Conservation (phyloP, 495 filamentous ascomycete genomes). For the Penicillium waksmanii region DNA sequence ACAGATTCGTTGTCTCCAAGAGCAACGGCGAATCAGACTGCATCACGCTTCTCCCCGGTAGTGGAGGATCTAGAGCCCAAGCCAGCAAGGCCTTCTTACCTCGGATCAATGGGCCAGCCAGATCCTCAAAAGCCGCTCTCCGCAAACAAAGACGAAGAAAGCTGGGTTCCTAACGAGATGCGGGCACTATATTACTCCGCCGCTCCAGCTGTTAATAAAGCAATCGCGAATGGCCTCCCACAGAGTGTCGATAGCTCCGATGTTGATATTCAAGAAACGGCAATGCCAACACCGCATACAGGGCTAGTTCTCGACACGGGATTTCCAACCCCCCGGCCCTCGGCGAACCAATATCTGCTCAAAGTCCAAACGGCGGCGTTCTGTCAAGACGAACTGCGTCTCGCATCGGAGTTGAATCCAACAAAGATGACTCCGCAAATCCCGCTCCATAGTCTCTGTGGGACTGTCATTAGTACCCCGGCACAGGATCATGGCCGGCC, state of each 20-base stretch:
- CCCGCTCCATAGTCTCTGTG: constrained; percentile 61
- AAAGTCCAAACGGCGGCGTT: constrained; percentile 60
- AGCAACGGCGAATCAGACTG: not conserved
- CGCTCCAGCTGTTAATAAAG: constrained; percentile 21
- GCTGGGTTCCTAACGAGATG: constrained; percentile 42
- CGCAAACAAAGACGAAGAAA: constrained; percentile 24
- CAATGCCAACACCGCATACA: constrained; percentile 26
- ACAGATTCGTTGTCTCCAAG: not conserved
- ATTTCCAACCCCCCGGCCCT: constrained; percentile 44
- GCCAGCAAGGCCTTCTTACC: not conserved
- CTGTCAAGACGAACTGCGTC: constrained; percentile 56
- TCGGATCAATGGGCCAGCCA: not conserved
- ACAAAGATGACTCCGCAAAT: constrained; percentile 48
- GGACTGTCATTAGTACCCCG: constrained; percentile 54
- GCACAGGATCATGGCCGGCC: constrained; percentile 39
- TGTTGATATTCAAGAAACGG: not conserved
- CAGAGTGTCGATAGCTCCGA: not conserved
- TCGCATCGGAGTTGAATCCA: constrained; percentile 50
- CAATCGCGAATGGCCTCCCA: constrained; percentile 11
- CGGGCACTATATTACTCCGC: constrained; percentile 44
- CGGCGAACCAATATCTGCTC: constrained; percentile 58
- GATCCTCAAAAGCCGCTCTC: constrained; percentile 1
- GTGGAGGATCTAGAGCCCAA: constrained; percentile 1
- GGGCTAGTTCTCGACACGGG: constrained; percentile 38
- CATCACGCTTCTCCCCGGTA: not conserved